Base-by-base conservation (phyloP, 2,329 filamentous ascomycete species). In the Ophidiomyces ophidiicola region DNA sequence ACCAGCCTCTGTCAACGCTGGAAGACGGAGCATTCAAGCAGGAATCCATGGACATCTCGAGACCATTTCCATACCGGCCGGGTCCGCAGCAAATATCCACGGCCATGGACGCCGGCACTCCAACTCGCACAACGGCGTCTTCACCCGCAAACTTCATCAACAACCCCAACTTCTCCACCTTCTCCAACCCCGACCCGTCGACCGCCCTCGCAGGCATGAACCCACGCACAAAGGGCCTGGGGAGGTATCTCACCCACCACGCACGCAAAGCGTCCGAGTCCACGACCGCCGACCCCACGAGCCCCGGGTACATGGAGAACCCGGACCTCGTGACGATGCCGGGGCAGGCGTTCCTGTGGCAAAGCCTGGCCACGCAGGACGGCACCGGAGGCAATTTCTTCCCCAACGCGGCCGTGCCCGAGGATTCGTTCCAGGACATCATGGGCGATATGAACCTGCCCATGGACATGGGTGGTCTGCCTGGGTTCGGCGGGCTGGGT, bases 1-100 rank as follows among this genome's bases (percentile, higher is more conserved):
- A 62, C 21, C 66, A 68, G 44, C 64, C 66, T 4, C 62, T 67
- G 60, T 64, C 62, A 4, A 63, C 59, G 4, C 47, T 67, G 29
- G 64, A 67, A 50, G 56, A 63, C 37, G 57, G 55, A 14, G 57
- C 62, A 44, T 62, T 63, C 49, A 52, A 56, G 12, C 47, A 60
- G 15, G 46, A 48, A 1, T 34, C 37, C 12, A 25, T 32, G n/a
- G 39, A 34, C 18, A 10, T 34, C 12, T 24, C 31, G 2, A 41
- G 32, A 8, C 46, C 45, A 25, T 42, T 41, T 14, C 30, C 39
- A 5, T 46, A 44, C 25, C 30, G 37, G 20, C 17, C 39, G 6
- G 36, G 26, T n/a, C 37, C 26, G 30, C 12, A 35, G 30, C 24
- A 39, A 21, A 38, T 41, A 6, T 36, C 36, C 11, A 24, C 42